A percentile compares a stretch with the other conserved stretches of the same genome.
Conservation (phyloP, 768 basidiomycete genomes). For the Pulveroboletus ravenelii region DNA sequence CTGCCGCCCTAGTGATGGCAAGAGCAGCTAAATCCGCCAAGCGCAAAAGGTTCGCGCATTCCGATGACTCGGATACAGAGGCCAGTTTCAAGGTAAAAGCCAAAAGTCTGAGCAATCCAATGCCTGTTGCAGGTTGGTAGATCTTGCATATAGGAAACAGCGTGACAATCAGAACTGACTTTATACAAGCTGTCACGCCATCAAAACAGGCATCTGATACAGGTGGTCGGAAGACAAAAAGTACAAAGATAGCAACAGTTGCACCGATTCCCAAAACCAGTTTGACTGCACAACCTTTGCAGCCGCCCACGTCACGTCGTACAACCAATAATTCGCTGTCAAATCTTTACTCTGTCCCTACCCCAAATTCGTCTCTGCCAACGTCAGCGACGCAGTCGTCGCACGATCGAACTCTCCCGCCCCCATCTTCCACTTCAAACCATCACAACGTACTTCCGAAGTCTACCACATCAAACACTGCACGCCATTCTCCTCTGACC, state of each 20-base stretch:
- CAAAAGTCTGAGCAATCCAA: conserved; percentile 1
- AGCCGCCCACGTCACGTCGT: conserved; percentile 9
- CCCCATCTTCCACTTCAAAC: neutral
- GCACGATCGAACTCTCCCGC: neutral
- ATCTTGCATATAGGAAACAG: neutral
- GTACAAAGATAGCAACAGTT: conserved; percentile 1
- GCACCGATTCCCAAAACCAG: neutral
- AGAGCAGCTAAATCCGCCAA: conserved; percentile 15
- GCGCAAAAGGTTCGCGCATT: conserved; percentile 23
- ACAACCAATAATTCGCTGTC: conserved; percentile 21
- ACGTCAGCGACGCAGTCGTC: neutral
- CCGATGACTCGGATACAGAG: conserved; percentile 24
- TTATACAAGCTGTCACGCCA: conserved; percentile 11
- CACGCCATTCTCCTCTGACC: neutral
- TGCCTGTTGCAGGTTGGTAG: conserved; percentile 14
- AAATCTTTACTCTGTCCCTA: neutral
- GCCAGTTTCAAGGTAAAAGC: conserved; percentile 14
- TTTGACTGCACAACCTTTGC: neutral
- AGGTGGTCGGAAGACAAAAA: conserved; percentile 2
- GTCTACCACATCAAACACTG: neutral
- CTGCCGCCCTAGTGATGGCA: conserved; percentile 16
- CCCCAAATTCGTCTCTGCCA: neutral
- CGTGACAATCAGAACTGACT: neutral
- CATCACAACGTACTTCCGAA: neutral
- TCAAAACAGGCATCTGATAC: conserved; percentile 5